Base-by-base conservation (phyloP, 352 stramenopile species). In the Phytophthora sansomeana region DNA sequence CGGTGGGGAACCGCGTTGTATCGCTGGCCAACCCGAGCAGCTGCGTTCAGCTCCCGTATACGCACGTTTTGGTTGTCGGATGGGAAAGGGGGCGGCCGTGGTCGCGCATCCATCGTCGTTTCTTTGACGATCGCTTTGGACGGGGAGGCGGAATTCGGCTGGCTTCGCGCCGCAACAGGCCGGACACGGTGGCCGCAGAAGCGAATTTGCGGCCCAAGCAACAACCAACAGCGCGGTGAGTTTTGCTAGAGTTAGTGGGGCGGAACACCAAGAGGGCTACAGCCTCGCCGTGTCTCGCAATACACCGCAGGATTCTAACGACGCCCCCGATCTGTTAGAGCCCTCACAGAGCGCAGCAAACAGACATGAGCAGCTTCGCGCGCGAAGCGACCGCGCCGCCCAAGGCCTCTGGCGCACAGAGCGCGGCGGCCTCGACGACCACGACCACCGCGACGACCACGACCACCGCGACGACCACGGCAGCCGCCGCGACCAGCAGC, bases 151-250 rank as follows among this genome's bases (percentile, higher is more conserved):
- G 64, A 73, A 73, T 73, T 73, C 65, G 58, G 11, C 42, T 16
- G 38, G 5, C 26, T 73, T 73, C 65, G 44, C 3, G 46, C 17
- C 33, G 33, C 33, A 38, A 38, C 32, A 38, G 32, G 32, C 33
- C 11, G 1, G 35, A 52, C 16, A 58, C 33, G 21, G 21, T 11
- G 16, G 9, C 1, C 17, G n/a, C 56, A 81, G 10, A 67, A 74
- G 44, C 47, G 38, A 81, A 78, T 75, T 72, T 67, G 59, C 72
- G 26, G 42, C n/a, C 59, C 13, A 46, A 68, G 56, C 33, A 69
- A 72, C 71, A 73, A 77, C 71, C 68, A 70, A 65, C 64, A 69
- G 41, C 44, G 7, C 30, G 44, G 44, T 72, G 56, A 58, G 63
- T 62, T 19, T 46, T 10, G 39, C n/a, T 46, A 46, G n/a, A n/a